Base-by-base conservation (phyloP, 2,329 filamentous ascomycete species). In the Keithomyces neogunnii region DNA sequence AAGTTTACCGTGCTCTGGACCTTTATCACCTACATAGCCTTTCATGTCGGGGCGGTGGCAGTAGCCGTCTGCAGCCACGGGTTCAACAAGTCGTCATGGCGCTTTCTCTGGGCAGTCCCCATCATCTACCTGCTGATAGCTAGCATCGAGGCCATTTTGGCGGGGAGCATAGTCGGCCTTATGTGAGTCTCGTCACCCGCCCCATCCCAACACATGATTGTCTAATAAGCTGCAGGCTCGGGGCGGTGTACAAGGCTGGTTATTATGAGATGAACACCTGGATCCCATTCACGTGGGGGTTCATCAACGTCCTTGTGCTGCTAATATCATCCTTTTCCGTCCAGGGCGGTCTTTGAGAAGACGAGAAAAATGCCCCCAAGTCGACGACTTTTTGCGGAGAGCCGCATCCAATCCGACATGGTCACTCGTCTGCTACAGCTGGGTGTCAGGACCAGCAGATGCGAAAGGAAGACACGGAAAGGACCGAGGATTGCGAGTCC, bases 191-290 rank as follows among this genome's bases (percentile, higher is more conserved):
- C 38, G 26, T 26, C 3, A 26, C 38, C 38, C 19, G 26, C n/a
- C 38, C 13, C n/a, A 26, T 19, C 19, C 19, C 19, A 26, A 19
- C 19, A 26, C 9, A 28, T 19, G 6, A 9, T 40, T n/a, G 31
- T 26, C 43, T 51, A 35, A 42, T 35, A 13, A 2, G 42, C 51
- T 86, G 42, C 13, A 91, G 88, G 47, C 72, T 95, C 26, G 89
- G 88, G 10, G 88, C 85, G 7, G 81, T 92, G 36, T 96, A 95
- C 64, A 80, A 83, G 59, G 80, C 86, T 2, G 91, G 89, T 43
- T 89, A 86, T 68, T 95, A 92, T 65, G 77, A 84, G 61, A 93
- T 96, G 89, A 92, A 89, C 45, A 96, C 91, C 0, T 96, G 90
- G 90, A 88, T 95, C 48, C 91, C 91, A 0, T 86, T 93, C 62